Base-by-base conservation (phyloP, 2,329 filamentous ascomycete species). In the Pseudogymnoascus sp. region DNA sequence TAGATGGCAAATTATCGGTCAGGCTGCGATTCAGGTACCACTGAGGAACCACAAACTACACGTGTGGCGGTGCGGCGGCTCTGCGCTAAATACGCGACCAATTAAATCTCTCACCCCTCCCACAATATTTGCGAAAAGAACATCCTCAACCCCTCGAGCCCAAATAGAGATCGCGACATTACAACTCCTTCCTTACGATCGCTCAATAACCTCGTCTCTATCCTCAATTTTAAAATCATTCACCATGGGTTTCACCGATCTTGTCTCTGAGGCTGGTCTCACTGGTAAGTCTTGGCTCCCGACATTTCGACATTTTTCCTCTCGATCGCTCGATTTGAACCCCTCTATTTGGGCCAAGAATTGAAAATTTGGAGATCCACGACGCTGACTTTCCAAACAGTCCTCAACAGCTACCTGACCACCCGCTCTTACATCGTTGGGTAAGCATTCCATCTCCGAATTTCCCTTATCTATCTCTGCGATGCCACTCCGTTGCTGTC, bases 341-440 rank as follows among this genome's bases (percentile, higher is more conserved):
- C 42, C 59, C 46, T 46, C 62, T 63, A 67, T 46, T 65, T 38
- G 21, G 33, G 33, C 42, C 61, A 46, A 46, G 35, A 38, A 13
- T 33, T 46, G n/a, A 66, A 59, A 60, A 59, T 33, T 60, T 60
- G 29, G 65, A 56, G 50, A 56, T 56, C 29, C 31, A 56, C 50
- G n/a, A 56, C 65, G 68, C 69, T 73, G 69, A 75, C 68, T 68
- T 72, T 72, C 70, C 67, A 73, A 9, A 15, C 75, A 87, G 84
- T 87, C 73, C 84, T 90, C 72, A 87, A 91, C 82, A 83, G 78
- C 80, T 90, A 85, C 85, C 80, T 89, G 75, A 82, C 81, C 76
- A 90, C 87, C 74, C 86, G 88, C 75, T 90, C 86, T 79, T 93
- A 93, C 82, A 87, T 93, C 74, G 80, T 88, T 79, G 90, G 90